Evolutionary conservation across 1,284 basidiomycete genomes (phyloP).

Genomic region (Abortiporus biennis): DNA sequence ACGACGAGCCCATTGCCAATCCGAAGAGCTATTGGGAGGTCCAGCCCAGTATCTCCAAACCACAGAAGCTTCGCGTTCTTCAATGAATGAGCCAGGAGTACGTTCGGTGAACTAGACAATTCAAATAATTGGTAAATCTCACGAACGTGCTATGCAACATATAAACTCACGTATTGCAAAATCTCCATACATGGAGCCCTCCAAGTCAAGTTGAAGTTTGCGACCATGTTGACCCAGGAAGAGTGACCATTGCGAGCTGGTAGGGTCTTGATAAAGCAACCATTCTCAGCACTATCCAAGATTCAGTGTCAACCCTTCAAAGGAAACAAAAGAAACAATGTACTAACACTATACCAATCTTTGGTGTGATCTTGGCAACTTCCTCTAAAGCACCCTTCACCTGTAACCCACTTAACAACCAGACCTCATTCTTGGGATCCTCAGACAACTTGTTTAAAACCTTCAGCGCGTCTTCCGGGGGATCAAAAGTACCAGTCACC

Average conservation of each 20-base stretch:
- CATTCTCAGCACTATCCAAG: slow-evolving; percentile 72
- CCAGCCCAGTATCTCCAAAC: slow-evolving; percentile 81
- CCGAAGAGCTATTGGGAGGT: slow-evolving; percentile 36
- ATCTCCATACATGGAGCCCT: slow-evolving; percentile 77
- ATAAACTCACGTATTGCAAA: slow-evolving; percentile 63
- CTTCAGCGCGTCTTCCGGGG: slow-evolving; percentile 49
- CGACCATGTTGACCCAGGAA: slow-evolving; percentile 75
- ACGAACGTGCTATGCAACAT: not conserved
- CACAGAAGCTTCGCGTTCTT: slow-evolving; percentile 79
- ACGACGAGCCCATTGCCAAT: slow-evolving; percentile 73
- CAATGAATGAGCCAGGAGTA: slow-evolving; percentile 79
- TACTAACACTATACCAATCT: slow-evolving; percentile 70
- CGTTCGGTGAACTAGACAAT: slow-evolving; percentile 73
- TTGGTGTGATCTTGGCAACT: slow-evolving; percentile 54
- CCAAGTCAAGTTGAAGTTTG: slow-evolving; percentile 76
- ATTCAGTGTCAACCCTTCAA: not conserved
- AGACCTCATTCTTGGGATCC: slow-evolving; percentile 72
- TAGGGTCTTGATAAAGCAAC: slow-evolving; percentile 73
- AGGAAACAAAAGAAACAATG: not conserved
- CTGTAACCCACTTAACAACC: slow-evolving; percentile 75
- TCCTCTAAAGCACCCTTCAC: slow-evolving; percentile 57
- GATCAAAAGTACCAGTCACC: slow-evolving; percentile 34
- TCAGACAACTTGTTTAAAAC: slow-evolving; percentile 56
- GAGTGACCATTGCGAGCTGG: slow-evolving; percentile 28
- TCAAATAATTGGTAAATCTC: not conserved